A percentile compares a stretch with the other conserved stretches of the same genome.
phyloP scores from a whole-genome alignment of 2,329 filamentous ascomycete genomes.

The Scolecobasidium constrictum region DNA sequence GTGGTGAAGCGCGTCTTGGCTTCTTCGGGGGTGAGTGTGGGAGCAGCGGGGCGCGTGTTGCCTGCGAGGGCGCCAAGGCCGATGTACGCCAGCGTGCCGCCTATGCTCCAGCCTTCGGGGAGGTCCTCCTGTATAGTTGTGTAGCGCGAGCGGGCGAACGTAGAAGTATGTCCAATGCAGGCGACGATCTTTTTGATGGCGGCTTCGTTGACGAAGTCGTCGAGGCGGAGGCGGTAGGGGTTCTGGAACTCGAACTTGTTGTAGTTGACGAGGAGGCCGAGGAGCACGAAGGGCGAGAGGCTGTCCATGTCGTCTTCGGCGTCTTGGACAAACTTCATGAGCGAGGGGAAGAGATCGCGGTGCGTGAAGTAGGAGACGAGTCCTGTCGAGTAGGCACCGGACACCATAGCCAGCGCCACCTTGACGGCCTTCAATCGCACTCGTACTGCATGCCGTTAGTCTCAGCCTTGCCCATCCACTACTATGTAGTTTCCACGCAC shows the following conservation, averaged over 20 bases:
- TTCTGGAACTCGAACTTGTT: conserved; percentile 99
- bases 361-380: conserved; percentile 92
- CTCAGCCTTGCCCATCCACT: neutral
- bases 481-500: conserved; percentile 38
- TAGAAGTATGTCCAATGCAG: conserved; percentile 64
- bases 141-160: conserved; percentile 60
- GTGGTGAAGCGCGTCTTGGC: conserved; percentile 70
- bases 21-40: conserved; percentile 62
- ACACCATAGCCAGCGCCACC: conserved; percentile 71
- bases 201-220: conserved; percentile 88
- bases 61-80: conserved; percentile 68
- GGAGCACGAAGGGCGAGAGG: conserved; percentile 65
- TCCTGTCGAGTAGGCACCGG: conserved; percentile 92
- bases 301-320: conserved; percentile 51
- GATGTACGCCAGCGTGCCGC: conserved; percentile 71
- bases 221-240: conserved; percentile 81
- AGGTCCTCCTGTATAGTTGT: conserved; percentile 80
- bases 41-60: conserved; percentile 44
- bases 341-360: conserved; percentile 80
- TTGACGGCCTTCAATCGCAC: conserved; percentile 70
- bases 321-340: conserved; percentile 91
- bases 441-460: conserved; percentile 44
- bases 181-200: conserved; percentile 74
- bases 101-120: conserved; percentile 79
- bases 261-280: conserved; percentile 88